Evolutionary conservation across 306 rosid genomes (phyloP).

Genomic region (Prunus campanulata): DNA sequence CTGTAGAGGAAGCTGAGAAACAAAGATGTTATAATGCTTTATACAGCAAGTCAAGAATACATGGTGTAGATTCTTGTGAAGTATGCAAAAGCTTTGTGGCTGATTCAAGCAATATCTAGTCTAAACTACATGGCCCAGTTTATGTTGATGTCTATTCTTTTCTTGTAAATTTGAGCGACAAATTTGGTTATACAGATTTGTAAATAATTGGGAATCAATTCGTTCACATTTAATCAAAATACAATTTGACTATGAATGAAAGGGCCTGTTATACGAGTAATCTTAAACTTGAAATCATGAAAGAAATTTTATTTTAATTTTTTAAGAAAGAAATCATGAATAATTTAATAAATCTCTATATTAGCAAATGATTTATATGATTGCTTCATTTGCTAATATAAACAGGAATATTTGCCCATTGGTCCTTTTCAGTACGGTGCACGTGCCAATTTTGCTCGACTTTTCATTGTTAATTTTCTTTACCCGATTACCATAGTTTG

Average conservation of each 20-base stretch:
- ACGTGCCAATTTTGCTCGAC: too few relatives aligned
- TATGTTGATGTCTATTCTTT: background rate
- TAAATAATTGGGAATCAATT: background rate
- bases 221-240: background rate
- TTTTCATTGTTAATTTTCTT: too few relatives aligned
- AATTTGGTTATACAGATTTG: background rate
- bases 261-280: too few relatives aligned
- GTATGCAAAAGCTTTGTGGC: slow-evolving; percentile 15
- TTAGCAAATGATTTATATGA: too few relatives aligned
- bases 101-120: background rate
- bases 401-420: too few relatives aligned
- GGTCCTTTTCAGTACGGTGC: too few relatives aligned
- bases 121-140: background rate
- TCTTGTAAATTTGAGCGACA: background rate
- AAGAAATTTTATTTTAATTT: too few relatives aligned
- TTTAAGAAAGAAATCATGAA: too few relatives aligned
- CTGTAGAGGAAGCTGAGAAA: slow-evolving; percentile 9
- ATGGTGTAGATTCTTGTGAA: slow-evolving; percentile 20
- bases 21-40: slow-evolving; percentile 1
- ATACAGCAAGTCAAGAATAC: background rate
- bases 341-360: too few relatives aligned
- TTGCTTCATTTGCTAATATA: too few relatives aligned
- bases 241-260: background rate
- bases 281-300: too few relatives aligned
- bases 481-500: too few relatives aligned